phyloP scores from a whole-genome alignment of 73 alveolate genomes.

The Paramecium pentaurelia region DNA sequence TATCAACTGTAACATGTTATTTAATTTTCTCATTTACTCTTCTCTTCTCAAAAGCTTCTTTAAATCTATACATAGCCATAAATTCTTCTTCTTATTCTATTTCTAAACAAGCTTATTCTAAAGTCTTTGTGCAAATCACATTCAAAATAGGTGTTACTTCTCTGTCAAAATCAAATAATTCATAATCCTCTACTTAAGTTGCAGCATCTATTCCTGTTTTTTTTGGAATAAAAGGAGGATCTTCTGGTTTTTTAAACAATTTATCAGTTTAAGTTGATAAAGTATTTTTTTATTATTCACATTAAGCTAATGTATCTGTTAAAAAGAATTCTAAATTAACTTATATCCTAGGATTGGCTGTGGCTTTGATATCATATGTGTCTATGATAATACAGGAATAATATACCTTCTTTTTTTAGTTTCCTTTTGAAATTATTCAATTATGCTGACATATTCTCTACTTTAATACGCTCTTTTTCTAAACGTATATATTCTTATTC shows the following conservation, averaged over 20 bases:
- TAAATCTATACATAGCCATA: conserved; percentile 82
- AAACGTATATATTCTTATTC: conserved; percentile 63
- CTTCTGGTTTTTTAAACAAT: conserved; percentile 85
- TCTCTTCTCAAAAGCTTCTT: conserved; percentile 80
- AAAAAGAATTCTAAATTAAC: conserved; percentile 85
- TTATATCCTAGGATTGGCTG: conserved; percentile 86
- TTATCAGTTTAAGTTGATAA: conserved; percentile 92
- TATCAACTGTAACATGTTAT: conserved; percentile 69
- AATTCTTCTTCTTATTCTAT: conserved; percentile 95
- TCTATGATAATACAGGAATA: background rate
- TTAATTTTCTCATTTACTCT: conserved; percentile 83
- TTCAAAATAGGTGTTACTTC: conserved; percentile 97
- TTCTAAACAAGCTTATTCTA: conserved; percentile 94
- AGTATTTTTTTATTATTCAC: conserved; percentile 67
- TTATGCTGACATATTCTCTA: conserved; percentile 65
- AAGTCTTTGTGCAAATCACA: conserved; percentile 89
- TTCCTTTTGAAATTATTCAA: conserved; percentile 70
- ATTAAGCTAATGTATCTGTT: conserved; percentile 72
- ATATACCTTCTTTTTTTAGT: conserved; percentile 63
- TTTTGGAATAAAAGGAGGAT: conserved; percentile 92
- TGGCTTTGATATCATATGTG: conserved; percentile 87
- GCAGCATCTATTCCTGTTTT: conserved; percentile 97
- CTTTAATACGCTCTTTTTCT: conserved; percentile 65
- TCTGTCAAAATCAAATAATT: conserved; percentile 90
- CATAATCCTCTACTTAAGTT: conserved; percentile 96